phyloP scores from a whole-genome alignment of 352 stramenopile genomes.

The Elongisporangium undulatum region DNA sequence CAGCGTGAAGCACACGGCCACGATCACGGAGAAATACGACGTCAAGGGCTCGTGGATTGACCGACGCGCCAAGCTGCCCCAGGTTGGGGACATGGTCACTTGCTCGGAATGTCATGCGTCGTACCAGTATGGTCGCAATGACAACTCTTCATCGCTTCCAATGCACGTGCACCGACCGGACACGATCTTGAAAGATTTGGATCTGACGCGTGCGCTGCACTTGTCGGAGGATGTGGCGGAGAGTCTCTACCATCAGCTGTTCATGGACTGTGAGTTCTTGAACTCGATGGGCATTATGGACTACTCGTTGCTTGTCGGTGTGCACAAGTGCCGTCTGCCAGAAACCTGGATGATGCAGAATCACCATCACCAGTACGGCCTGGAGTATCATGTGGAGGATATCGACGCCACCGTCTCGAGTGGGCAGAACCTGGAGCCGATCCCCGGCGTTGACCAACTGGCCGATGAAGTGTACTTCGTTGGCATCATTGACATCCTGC shows the following conservation, averaged over 20 bases:
- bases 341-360: slow-evolving; percentile 11
- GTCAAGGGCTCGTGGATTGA: slow-evolving; percentile 76
- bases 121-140: slow-evolving; percentile 33
- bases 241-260: slow-evolving; percentile 44
- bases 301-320: slow-evolving; percentile 66
- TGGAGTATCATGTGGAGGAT: neutral
- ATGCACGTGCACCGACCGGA: slow-evolving; percentile 60
- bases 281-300: slow-evolving; percentile 74
- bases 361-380: neutral
- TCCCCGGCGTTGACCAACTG: slow-evolving; percentile 17
- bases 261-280: slow-evolving; percentile 59
- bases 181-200: slow-evolving; percentile 68
- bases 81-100: slow-evolving; percentile 48
- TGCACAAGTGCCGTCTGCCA: slow-evolving; percentile 56
- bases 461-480: slow-evolving; percentile 72
- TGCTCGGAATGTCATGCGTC: slow-evolving; percentile 63
- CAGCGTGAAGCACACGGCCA: slow-evolving; percentile 43
- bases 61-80: slow-evolving; percentile 38
- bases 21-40: slow-evolving; percentile 71
- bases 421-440: slow-evolving; percentile 19
- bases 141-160: slow-evolving; percentile 20
- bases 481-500: slow-evolving; percentile 83
- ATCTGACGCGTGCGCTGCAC: slow-evolving; percentile 41
- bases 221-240: slow-evolving; percentile 23
- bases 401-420: neutral